These are phyloP conservation scores for Phytophthora meadii DNA, from an alignment of 352 stramenopile species.

Conservation along the genomic window DNA sequence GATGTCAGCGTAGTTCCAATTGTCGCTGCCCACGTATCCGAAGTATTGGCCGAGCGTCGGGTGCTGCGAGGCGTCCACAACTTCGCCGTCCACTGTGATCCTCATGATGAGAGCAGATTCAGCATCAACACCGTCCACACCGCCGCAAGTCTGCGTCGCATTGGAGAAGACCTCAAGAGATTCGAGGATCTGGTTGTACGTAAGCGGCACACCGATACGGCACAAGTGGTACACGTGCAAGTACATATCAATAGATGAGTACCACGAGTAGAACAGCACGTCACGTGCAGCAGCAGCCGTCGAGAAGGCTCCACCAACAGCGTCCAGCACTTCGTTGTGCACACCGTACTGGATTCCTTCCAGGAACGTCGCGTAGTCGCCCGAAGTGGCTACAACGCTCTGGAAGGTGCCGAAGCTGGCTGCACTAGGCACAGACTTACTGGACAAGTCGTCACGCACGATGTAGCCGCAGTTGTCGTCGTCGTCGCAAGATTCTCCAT, in stretches of 20 bases:
- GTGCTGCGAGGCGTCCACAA: slow-evolving; percentile 66
- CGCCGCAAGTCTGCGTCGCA: slow-evolving; percentile 52
- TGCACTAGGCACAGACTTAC: slow-evolving; percentile 44
- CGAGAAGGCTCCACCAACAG: slow-evolving; percentile 58
- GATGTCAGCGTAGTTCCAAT: slow-evolving; percentile 70
- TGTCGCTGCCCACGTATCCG: slow-evolving; percentile 52
- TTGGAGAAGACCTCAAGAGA: slow-evolving; percentile 56
- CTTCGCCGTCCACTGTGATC: slow-evolving; percentile 46
- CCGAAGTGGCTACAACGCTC: slow-evolving; percentile 54
- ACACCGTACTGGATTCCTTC: slow-evolving; percentile 66
- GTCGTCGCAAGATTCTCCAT: slow-evolving; percentile 51
- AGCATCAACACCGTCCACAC: slow-evolving; percentile 46
- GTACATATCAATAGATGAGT: slow-evolving; percentile 73
- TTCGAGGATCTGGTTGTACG: slow-evolving; percentile 48
- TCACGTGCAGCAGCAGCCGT: slow-evolving; percentile 61
- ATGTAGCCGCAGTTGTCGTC: slow-evolving; percentile 43
- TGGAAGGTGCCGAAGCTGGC: slow-evolving; percentile 64
- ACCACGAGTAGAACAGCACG: slow-evolving; percentile 78
- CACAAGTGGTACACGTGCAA: slow-evolving; percentile 74
- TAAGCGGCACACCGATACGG: slow-evolving; percentile 56
- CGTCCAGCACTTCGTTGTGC: slow-evolving; percentile 69
- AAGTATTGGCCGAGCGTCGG: slow-evolving; percentile 75
- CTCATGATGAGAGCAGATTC: slow-evolving; percentile 49
- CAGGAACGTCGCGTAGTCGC: slow-evolving; percentile 65
- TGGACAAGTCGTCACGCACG: slow-evolving; percentile 51